Evolutionary conservation across 1,284 basidiomycete genomes (phyloP), one percentile per base, ranked within the genome.

Genomic region (Calocybe gambosa): DNA sequence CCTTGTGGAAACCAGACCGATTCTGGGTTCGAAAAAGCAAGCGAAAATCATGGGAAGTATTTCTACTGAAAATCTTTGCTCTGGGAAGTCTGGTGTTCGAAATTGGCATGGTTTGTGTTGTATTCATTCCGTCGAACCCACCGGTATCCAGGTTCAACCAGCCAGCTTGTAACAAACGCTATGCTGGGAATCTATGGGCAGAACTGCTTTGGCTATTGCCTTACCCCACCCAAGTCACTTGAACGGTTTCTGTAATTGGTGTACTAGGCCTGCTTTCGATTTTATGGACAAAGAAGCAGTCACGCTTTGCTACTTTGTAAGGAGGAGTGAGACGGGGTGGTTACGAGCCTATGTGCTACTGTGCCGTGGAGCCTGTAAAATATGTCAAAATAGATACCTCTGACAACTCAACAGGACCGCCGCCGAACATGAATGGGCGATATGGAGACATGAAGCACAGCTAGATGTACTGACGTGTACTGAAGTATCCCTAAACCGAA

Each of bases 181-280:
- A 44, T 42, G 37, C 36, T 1, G 16, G 25, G 9, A 28, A 28
- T 28, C 34, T 46, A 34, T 46, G 39, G 44, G 19, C 35, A 7
- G 37, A 38, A 12, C 20, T 50, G 3, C 21, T 50, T 4, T 46
- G 49, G 49, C 20, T 20, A 15, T 6, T 50, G 1, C 41, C 49
- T 13, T 50, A 39, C 26, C 2, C 46, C 5, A 15, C 43, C 3
- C 34, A 50, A 5, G 4, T 18, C 12, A 5, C 36, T 8, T 50
- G 43, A 35, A 13, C n/a, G 12, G 10, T 28, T 8, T 13, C 39
- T 7, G 3, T 40, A 1, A 16, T 48, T 13, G 26, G 6, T 3
- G n/a, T 29, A 4, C 42, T 16, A 16, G 21, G 12, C 1, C 29
- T n/a, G 16, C 15, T 36, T n/a, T n/a, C n/a, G n/a, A n/a, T n/a